Evolutionary conservation across 495 filamentous ascomycete species (phyloP), one percentile per base, ranked within the genome.

Genomic region (Trichoderma gamsii): DNA sequence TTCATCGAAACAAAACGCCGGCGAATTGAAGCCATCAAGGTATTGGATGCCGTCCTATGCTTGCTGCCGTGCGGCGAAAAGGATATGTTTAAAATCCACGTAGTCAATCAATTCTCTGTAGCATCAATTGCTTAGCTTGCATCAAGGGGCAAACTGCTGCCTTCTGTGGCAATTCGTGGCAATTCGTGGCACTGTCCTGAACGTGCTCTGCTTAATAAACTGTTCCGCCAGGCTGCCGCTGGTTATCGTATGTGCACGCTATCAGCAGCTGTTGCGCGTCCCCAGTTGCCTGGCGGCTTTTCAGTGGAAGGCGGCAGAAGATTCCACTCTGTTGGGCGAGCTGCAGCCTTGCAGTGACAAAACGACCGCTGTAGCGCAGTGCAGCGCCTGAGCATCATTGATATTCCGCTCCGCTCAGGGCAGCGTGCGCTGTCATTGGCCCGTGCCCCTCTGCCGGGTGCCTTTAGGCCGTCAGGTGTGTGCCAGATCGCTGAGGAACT

Each of bases 381-480:
- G 29, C 56, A 61, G 27, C 16, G 56, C 56, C 25, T 13, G 16
- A 29, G 65, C 65, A 46, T 51, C 65, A 66, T 66, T 52, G 43
- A 66, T 66, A n/a, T 51, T 66, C 65, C 65, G 65, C 65, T 46
- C 65, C 65, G 43, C 43, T 41, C 65, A 49, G 65, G 41, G 65
- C 18, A 46, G 44, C 27, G n/a, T 6, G 65, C 44, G 65, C 41
- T 46, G 44, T 66, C 43, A 66, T 66, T 66, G 65, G 65, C 65
- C 65, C 65, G 43, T 46, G 35, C 65, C 56, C 56, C 56, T 61
- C 56, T 32, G 56, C 56, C 56, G 56, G 27, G 56, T 13, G 56
- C 27, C 23, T 27, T 23, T 61, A 25, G 56, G 11, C 25, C 56
- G 56, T 61, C 29, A 61, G 56, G 56, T 61, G 56, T 61, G 56